phyloP scores from a whole-genome alignment of 2,329 filamentous ascomycete species.

The Cytospora chrysosperma region DNA sequence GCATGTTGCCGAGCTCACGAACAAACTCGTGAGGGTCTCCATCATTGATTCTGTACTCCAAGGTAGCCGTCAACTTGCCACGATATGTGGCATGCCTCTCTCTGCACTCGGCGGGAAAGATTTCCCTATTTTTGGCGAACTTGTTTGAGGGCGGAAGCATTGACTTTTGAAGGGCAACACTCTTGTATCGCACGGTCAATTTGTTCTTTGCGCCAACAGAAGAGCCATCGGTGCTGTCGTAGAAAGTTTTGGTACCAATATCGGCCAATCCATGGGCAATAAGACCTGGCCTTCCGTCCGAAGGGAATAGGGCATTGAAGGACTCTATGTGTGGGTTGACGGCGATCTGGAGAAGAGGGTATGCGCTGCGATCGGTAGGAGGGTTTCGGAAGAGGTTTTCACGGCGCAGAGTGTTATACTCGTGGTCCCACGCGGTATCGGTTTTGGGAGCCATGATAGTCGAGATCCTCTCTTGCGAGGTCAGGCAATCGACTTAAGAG shows the following conservation, averaged over 20 bases:
- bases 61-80: slow-evolving; percentile 76
- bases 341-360: slow-evolving; percentile 81
- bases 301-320: slow-evolving; percentile 85
- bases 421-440: slow-evolving; percentile 74
- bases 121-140: slow-evolving; percentile 76
- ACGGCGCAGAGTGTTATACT: slow-evolving; percentile 81
- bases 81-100: slow-evolving; percentile 91
- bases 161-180: slow-evolving; percentile 80
- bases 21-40: slow-evolving; percentile 80
- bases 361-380: slow-evolving; percentile 82
- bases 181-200: slow-evolving; percentile 74
- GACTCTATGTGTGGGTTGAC: slow-evolving; percentile 91
- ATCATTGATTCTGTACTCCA: slow-evolving; percentile 86
- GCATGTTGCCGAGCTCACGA: slow-evolving; percentile 83
- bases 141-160: slow-evolving; percentile 80
- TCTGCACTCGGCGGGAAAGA: slow-evolving; percentile 89
- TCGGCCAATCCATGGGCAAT: slow-evolving; percentile 77
- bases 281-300: slow-evolving; percentile 57
- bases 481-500: neutral
- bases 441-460: slow-evolving; percentile 56
- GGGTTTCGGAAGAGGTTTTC: slow-evolving; percentile 88
- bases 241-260: slow-evolving; percentile 84
- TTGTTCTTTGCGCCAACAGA: slow-evolving; percentile 65
- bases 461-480: neutral
- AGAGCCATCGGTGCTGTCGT: slow-evolving; percentile 74